Evolutionary conservation across 176 grass and related monocot genomes (phyloP).

Genomic region (Luzula sylvatica): DNA sequence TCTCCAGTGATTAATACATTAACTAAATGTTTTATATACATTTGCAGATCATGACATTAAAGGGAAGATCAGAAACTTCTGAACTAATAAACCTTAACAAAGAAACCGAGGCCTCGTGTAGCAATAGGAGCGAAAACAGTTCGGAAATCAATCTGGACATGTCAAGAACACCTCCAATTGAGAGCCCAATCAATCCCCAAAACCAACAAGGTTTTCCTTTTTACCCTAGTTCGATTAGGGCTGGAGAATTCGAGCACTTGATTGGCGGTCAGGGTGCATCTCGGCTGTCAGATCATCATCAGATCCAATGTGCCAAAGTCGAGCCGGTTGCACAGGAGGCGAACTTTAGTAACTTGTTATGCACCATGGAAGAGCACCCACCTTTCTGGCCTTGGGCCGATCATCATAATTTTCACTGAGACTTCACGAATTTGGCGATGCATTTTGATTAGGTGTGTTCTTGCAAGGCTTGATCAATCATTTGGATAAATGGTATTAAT

Average conservation of each 20-base stretch:
- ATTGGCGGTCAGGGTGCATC: constrained; percentile 31
- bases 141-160: constrained; percentile 86
- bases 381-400: constrained; percentile 89
- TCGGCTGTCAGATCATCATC: constrained; percentile 11
- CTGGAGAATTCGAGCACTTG: constrained; percentile 14
- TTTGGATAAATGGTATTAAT: too few relatives aligned
- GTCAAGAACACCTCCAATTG: constrained; percentile 54
- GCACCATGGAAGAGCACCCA: constrained; percentile 73
- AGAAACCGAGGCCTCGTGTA: constrained; percentile 88
- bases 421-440: not conserved
- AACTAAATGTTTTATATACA: not conserved
- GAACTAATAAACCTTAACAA: constrained; percentile 94
- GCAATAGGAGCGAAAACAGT: constrained; percentile 93
- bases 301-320: constrained; percentile 35
- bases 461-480: too few relatives aligned
- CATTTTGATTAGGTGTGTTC: not conserved
- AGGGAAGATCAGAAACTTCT: constrained; percentile 56
- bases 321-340: constrained; percentile 32
- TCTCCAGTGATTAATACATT: not conserved
- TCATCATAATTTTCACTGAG: constrained; percentile 74
- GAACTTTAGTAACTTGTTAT: constrained; percentile 75
- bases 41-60: constrained; percentile 58
- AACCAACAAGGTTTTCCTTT: constrained; percentile 13
- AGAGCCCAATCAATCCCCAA: constrained; percentile 30
- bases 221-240: constrained; percentile 10